Conservation (phyloP, 2,329 filamentous ascomycete species). For the Fusarium ramigenum region DNA sequence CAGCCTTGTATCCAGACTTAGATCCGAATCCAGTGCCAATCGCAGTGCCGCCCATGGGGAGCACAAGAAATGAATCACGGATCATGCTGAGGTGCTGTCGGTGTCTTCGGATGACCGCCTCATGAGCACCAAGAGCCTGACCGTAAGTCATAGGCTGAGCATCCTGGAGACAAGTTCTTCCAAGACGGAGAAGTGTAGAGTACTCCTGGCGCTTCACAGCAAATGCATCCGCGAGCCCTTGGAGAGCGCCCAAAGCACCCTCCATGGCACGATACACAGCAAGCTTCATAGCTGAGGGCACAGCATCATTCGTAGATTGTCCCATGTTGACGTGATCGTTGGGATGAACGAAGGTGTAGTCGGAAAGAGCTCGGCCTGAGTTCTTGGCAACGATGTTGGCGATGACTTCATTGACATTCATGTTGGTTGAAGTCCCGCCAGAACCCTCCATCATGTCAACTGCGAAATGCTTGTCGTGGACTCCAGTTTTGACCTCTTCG, state of each 20-base stretch:
- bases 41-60: background rate
- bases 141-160: constrained; percentile 2
- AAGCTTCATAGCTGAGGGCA: constrained; percentile 4
- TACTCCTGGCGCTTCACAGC: background rate
- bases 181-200: background rate
- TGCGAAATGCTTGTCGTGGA: background rate
- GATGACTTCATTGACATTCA: constrained; percentile 12
- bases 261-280: background rate
- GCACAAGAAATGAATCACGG: background rate
- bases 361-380: background rate
- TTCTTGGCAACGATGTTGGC: constrained; percentile 3
- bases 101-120: background rate
- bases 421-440: constrained; percentile 4
- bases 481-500: background rate
- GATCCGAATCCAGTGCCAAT: constrained; percentile 5
- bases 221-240: background rate
- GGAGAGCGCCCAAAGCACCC: background rate
- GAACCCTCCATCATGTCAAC: constrained; percentile 10
- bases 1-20: background rate
- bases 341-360: constrained; percentile 1
- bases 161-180: constrained; percentile 4
- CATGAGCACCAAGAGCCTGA: background rate
- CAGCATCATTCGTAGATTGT: constrained; percentile 1
- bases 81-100: background rate
- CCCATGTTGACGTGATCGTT: constrained; percentile 10